Conservation (phyloP, 345 rosid species). For the Jatropha curcas region DNA sequence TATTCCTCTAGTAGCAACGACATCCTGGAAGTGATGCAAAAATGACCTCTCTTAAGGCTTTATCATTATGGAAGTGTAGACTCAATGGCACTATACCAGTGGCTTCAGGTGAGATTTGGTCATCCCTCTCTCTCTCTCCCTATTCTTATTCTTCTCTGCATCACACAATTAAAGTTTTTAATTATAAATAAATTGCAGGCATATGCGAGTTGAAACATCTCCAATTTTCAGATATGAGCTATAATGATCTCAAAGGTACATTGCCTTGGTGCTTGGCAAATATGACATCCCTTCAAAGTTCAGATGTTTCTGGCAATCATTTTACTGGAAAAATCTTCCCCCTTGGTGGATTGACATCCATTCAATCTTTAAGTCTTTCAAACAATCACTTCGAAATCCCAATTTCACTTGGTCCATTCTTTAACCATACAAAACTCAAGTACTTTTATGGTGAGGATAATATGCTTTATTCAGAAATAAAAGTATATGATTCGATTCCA, state of each 20-base stretch:
- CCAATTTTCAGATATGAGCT: not conserved
- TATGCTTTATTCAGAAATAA: not conserved
- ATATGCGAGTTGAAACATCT: not conserved
- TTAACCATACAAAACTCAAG: conserved; percentile 7
- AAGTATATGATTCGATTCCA: not conserved
- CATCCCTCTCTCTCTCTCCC: no score
- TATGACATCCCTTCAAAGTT: not conserved
- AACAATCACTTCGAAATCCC: conserved; percentile 17
- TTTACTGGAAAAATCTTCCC: conserved; percentile 13
- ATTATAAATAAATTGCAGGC: not conserved
- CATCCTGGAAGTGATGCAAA: not conserved
- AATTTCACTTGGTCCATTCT: conserved; percentile 2
- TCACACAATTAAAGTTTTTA: not conserved
- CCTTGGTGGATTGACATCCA: not conserved
- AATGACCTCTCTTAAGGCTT: not conserved
- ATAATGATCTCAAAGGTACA: not conserved
- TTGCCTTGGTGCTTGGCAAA: not conserved
- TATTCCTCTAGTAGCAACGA: fast-evolving
- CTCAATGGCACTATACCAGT: not conserved
- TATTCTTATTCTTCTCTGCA: not conserved
- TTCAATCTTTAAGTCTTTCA: not conserved
- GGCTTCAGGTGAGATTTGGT: not conserved
- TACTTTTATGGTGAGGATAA: not conserved
- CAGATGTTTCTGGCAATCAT: conserved; percentile 9
- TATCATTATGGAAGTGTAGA: not conserved